Percentiles rank a stretch among this genome's conserved stretches.
Conservation (phyloP, 305 asterid species). For the Fraxinus xanthoxyloides region DNA sequence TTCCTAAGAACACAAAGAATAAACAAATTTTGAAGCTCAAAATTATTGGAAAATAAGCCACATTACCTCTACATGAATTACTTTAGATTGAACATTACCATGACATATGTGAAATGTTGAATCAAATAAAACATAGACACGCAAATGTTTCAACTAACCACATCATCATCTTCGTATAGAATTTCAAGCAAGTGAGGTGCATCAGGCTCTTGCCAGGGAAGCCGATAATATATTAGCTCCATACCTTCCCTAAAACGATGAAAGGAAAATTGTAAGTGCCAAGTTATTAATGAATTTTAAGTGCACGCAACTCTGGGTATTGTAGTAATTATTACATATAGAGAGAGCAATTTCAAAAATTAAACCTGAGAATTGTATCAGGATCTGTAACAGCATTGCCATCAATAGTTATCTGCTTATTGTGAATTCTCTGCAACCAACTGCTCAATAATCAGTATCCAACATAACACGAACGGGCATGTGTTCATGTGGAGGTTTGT, state of each 20-base stretch:
- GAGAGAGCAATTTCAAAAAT: neutral
- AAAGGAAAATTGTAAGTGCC: neutral
- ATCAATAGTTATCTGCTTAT: constrained; percentile 67
- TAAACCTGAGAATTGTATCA: constrained; percentile 60
- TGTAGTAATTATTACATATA: constrained; percentile 7
- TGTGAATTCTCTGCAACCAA: constrained; percentile 94
- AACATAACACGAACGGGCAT: neutral
- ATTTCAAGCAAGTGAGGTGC: constrained; percentile 72
- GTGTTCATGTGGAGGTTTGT: neutral
- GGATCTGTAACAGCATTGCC: constrained; percentile 61
- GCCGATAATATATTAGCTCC: constrained; percentile 37
- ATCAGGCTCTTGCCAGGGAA: constrained; percentile 95
- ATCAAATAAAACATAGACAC: constrained; percentile 1
- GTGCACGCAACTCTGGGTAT: neutral
- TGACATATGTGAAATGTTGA: neutral
- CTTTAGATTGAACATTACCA: neutral
- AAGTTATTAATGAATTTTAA: constrained; percentile 7
- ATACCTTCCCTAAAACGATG: constrained; percentile 28
- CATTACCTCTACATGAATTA: neutral
- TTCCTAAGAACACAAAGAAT: neutral
- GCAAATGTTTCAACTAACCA: constrained; percentile 45
- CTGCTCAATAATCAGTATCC: constrained; percentile 49
- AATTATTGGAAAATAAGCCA: constrained; percentile 18
- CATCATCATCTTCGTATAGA: constrained; percentile 64
- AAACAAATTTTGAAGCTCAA: neutral